These are phyloP conservation scores for Cutaneotrichosporon mucoides DNA, from an alignment of 1,284 basidiomycete species.

Conservation along the genomic window DNA sequence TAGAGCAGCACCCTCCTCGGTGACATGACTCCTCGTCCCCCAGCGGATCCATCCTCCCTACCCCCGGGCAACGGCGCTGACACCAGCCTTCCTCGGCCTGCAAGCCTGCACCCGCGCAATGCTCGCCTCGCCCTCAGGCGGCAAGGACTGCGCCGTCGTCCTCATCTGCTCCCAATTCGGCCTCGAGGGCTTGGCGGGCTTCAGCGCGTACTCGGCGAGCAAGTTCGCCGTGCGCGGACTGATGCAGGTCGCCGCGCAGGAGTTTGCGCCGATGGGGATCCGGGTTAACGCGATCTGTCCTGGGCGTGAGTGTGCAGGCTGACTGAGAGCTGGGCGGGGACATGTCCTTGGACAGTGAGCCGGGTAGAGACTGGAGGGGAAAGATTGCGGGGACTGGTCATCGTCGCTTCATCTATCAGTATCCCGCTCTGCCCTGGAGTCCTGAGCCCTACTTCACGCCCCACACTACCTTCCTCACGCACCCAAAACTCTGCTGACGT, in stretches of 20 bases:
- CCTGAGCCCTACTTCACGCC: too few species aligned
- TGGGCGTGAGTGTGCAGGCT: background rate
- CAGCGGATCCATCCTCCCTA: too few species aligned
- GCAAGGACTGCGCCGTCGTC: conserved; percentile 25
- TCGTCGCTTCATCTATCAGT: too few species aligned
- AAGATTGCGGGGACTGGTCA: too few species aligned
- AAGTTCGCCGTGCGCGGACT: conserved; percentile 36
- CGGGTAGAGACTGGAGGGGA: too few species aligned
- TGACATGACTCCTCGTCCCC: too few species aligned
- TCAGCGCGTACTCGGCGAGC: conserved; percentile 24
- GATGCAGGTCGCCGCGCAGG: conserved; percentile 24
- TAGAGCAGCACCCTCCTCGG: too few species aligned
- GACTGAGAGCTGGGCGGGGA: too few species aligned
- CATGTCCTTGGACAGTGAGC: too few species aligned
- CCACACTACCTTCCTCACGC: too few species aligned
- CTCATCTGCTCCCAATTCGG: conserved; percentile 29
- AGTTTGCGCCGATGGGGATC: conserved; percentile 27
- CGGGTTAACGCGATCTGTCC: conserved; percentile 31
- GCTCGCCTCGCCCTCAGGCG: conserved; percentile 18
- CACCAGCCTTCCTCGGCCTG: conserved; percentile 26
- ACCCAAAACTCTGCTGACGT: background rate
- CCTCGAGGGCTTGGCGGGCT: conserved; percentile 19
- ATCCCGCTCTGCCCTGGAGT: conserved; percentile 3
- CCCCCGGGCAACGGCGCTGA: background rate
- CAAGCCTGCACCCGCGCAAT: conserved; percentile 24